Base-by-base conservation (phyloP, 108 stramenopile genomes). In the Skeletonema potamos region DNA sequence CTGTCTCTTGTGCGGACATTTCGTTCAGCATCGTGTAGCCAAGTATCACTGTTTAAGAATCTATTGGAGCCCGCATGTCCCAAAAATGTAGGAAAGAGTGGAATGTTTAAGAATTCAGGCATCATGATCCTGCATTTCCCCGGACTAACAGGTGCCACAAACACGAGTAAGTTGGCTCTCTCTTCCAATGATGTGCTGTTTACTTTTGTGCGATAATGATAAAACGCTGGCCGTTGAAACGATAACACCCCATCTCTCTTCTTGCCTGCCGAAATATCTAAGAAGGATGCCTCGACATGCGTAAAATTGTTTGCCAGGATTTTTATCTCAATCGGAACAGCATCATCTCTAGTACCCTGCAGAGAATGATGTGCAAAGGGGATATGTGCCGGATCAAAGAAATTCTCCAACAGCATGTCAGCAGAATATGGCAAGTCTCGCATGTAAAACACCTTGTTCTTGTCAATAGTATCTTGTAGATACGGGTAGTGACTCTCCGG, bases 361-460 rank as follows among this genome's bases (percentile, higher is more conserved):
- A 86, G 71, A 27, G 73, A 69, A 62, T 87, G 83, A 64, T 87
- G 86, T 4, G 87, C 95, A 85, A 90, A 96, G 2, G 93, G 92
- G 18, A 96, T 68, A 66, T 96, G 95, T 3, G 87, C 83, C 2
- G 89, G 89, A 70, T 96, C 86, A 68, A 87, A 83, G 33, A 92
- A 82, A 54, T 92, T 92, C 64, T 87, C 85, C 0, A 85, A 29
- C 30, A 94, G 57, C 13, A 88, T 84, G 61, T 94, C 96, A 37
- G 66, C 85, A 10, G 83, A 84, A 64, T 93, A 96, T 20, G 93
- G 91, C 46, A 95, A 30, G 18, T 95, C 92, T 24, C 96, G 63
- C 26, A 73, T 73, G 51, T 39, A 74, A 68, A 86, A 92, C 28
- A 73, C 86, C 27, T 60, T 51, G 13, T 51, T 62, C 22, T 65